A percentile compares a stretch with the other conserved stretches of the same genome.
Evolutionary conservation across 163 green algal genomes (phyloP).

Genomic region (Volvox carteri): DNA sequence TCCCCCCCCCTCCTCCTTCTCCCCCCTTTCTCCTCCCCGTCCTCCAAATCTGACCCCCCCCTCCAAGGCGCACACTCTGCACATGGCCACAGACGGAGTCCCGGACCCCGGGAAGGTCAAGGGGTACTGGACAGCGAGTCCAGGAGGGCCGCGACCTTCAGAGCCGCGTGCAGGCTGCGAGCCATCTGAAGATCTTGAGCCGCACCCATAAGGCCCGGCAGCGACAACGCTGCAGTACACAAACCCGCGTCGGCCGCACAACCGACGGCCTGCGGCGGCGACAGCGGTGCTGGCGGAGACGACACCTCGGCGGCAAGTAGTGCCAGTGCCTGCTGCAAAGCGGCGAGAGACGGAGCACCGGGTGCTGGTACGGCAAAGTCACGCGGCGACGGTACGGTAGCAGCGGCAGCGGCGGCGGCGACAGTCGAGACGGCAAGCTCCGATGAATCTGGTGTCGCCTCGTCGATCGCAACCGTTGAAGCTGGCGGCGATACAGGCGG

Average conservation of each 20-base stretch:
- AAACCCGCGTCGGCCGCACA: not conserved
- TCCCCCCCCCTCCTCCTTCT: no score
- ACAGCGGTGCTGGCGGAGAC: not conserved
- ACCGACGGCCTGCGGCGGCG: not conserved
- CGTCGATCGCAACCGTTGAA: not conserved
- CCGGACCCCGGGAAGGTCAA: no score
- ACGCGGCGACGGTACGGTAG: not conserved
- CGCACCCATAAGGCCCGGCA: not conserved
- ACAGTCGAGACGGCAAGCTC: not conserved
- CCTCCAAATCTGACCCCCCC: no score
- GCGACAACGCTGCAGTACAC: not conserved
- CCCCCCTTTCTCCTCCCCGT: not conserved
- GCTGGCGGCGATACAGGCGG: not conserved
- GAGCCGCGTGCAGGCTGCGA: conserved; percentile 42
- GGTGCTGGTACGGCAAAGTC: not conserved
- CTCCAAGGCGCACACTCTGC: no score
- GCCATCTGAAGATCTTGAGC: conserved; percentile 40
- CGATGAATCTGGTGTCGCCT: not conserved
- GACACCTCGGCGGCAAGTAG: conserved; percentile 4
- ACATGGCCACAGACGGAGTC: no score
- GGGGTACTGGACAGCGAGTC: conserved; percentile 35
- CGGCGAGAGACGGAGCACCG: not conserved
- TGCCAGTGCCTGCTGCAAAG: conserved; percentile 37
- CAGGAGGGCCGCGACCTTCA: conserved; percentile 47
- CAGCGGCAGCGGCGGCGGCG: not conserved